These are phyloP conservation scores for Globisporangium paddicum DNA, from an alignment of 352 stramenopile genomes.

Conservation along the genomic window DNA sequence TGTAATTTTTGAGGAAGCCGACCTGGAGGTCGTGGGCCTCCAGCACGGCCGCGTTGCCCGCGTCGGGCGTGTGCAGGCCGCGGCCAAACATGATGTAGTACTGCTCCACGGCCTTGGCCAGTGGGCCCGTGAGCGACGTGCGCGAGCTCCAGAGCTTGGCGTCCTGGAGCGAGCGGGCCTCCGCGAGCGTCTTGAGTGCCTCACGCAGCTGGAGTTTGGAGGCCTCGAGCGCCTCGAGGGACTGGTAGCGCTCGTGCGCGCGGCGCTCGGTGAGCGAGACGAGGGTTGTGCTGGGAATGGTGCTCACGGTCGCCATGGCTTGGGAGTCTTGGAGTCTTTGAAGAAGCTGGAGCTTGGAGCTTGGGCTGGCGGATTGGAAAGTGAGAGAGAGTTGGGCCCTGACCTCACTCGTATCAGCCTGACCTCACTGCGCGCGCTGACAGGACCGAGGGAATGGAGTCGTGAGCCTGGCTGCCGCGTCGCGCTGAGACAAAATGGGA, in stretches of 20 bases:
- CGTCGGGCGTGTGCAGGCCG: conserved; percentile 9
- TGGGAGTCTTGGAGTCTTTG: no score
- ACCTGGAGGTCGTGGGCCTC: conserved; percentile 15
- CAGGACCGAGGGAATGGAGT: no score
- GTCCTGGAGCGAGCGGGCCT: conserved; percentile 10
- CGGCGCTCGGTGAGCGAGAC: conserved; percentile 8
- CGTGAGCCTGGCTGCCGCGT: no score
- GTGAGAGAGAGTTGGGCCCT: not conserved
- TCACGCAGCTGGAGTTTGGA: conserved; percentile 12
- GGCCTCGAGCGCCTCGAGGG: not conserved
- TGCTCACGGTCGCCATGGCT: not conserved
- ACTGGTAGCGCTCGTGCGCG: conserved; percentile 10
- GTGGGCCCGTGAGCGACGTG: conserved; percentile 9
- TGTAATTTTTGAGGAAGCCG: conserved; percentile 33
- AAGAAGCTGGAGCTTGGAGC: not conserved
- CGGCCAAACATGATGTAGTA: conserved; percentile 17
- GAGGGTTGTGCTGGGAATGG: conserved; percentile 7
- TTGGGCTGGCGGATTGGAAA: not conserved
- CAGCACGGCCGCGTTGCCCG: not conserved
- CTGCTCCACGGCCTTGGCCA: conserved; percentile 14
- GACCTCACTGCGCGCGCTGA: no score
- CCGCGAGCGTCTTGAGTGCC: conserved; percentile 8
- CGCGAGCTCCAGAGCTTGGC: conserved; percentile 16
- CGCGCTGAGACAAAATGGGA: no score
- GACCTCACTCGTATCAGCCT: no score